Evolutionary conservation across 2,329 filamentous ascomycete species (phyloP), one percentile per base, ranked within the genome.

Genomic region (Pyricularia sp.): DNA sequence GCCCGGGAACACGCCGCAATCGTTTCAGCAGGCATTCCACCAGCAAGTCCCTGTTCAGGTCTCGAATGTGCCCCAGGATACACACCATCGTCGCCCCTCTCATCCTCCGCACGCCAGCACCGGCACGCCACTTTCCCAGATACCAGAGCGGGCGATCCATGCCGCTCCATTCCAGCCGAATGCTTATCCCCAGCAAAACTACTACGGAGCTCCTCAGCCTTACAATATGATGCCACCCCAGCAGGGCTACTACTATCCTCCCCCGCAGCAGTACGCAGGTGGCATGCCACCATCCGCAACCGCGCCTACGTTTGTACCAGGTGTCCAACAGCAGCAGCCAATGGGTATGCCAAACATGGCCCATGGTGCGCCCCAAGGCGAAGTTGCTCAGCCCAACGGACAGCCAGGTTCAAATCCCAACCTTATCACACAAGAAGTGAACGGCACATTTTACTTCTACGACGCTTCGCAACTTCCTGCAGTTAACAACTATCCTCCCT

Each of bases 381-480:
- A 81, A 68, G 66, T 68, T 31, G 70, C 73, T n/a, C 75, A 77
- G 62, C 69, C 72, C 31, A 71, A 72, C 33, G 76, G 78, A 33
- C 84, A 83, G 68, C 75, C 78, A 3, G 81, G 80, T 22, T 84
- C 84, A 65, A 82, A 88, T 24, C 71, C 79, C 22, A 83, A 79
- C 68, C 74, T 86, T 57, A 83, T 88, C 62, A 91, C 91, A 0
- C 93, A 97, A 74, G 93, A 97, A 78, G 87, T 88, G 68, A 96
- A 96, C 70, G 94, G 94, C 67, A 97, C 96, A 84, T 92, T 96
- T 0, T 97, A 96, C 75, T 99, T 96, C 74, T 93, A 92, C 71
- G 90, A 96, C 72, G 83, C 90, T 8, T 82, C 87, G n/a, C 88
- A 92, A 72, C 78, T 93, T 62, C 79, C 84, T 30, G 77, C 82